Base-by-base conservation (phyloP, 441 rosid species). In the Populus trichocarpa region DNA sequence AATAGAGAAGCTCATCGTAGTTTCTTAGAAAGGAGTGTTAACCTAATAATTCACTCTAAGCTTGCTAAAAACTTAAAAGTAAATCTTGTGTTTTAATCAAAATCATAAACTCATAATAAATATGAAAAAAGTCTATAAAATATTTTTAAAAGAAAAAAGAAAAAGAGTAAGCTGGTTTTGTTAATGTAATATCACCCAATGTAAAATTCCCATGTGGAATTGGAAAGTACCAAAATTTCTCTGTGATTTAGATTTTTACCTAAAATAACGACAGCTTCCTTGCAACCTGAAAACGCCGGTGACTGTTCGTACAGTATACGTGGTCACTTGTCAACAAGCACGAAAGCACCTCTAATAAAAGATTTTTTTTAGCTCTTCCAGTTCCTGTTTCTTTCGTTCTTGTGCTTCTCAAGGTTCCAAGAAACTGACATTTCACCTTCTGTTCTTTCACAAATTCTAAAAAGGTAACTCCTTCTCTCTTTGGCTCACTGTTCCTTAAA, bases 361-460 rank as follows among this genome's bases (percentile, higher is more conserved):
- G 18, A 9, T 30, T 30, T 53, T 53, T 53, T 12, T 46, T 53
- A 53, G n/a, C 0, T 16, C 61, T 18, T 6, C 22, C n/a, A 25
- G 2, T 9, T 35, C 16, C 13, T 38, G 20, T 50, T 25, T 1
- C 20, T 20, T 12, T 64, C 35, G 32, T 0, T 30, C 42, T 6
- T 72, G 10, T 59, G 36, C 75, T 42, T 63, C 70, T 66, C 69
- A 75, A 66, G 79, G 30, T 77, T 81, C 72, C 76, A 40, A 14
- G 63, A 46, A 78, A 53, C 14, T 6, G 23, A 65, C 67, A 4
- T 10, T 75, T 72, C 66, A 30, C 74, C 23, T 78, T 83, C 20
- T n/a, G 11, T 33, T 68, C 46, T 16, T 86, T 89, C 61, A 81
- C 84, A 4, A 25, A 72, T 63, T 59, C 36, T 32, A 11, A n/a